These are phyloP conservation scores for Saccharomyces hybrid DNA, from an alignment of 1,139 yeast species.

Conservation along the genomic window DNA sequence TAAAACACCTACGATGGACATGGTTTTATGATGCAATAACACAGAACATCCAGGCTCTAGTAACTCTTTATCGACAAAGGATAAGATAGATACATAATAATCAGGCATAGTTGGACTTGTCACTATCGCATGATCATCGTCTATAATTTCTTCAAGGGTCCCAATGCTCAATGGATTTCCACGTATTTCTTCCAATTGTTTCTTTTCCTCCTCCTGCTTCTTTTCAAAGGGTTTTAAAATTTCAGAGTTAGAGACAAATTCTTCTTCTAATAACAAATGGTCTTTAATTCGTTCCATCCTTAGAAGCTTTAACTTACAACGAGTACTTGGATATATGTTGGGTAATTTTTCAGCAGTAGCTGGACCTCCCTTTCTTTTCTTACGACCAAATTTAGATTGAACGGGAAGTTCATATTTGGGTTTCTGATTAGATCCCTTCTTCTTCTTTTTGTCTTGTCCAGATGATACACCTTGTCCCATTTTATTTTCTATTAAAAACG, in stretches of 20 bases:
- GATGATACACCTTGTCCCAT: conserved; percentile 83
- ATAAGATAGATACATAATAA: conserved; percentile 88
- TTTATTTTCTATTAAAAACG: not conserved
- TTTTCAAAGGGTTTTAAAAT: conserved; percentile 94
- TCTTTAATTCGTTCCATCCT: conserved; percentile 96
- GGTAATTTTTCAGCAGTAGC: conserved; percentile 86
- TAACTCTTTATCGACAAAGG: conserved; percentile 96
- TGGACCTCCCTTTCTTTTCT: conserved; percentile 84
- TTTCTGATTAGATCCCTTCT: conserved; percentile 67
- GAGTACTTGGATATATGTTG: conserved; percentile 80
- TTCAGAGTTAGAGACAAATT: conserved; percentile 91
- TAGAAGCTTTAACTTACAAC: conserved; percentile 84
- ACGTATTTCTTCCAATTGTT: conserved; percentile 88
- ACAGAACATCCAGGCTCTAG: conserved; percentile 99
- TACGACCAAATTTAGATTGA: conserved; percentile 73
- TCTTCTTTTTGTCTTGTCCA: conserved; percentile 64
- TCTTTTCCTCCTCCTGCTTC: conserved; percentile 92
- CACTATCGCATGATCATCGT: conserved; percentile 98
- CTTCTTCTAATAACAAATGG: conserved; percentile 90
- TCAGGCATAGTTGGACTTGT: conserved; percentile 95
- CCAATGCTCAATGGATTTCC: conserved; percentile 98
- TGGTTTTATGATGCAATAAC: conserved; percentile 88
- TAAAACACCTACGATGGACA: conserved; percentile 87
- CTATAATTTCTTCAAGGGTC: conserved; percentile 91
- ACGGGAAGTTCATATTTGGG: conserved; percentile 99